A percentile compares a stretch with the other conserved stretches of the same genome.
phyloP scores from a whole-genome alignment of 805 yeast genomes.

The Ogataea nonfermentans region DNA sequence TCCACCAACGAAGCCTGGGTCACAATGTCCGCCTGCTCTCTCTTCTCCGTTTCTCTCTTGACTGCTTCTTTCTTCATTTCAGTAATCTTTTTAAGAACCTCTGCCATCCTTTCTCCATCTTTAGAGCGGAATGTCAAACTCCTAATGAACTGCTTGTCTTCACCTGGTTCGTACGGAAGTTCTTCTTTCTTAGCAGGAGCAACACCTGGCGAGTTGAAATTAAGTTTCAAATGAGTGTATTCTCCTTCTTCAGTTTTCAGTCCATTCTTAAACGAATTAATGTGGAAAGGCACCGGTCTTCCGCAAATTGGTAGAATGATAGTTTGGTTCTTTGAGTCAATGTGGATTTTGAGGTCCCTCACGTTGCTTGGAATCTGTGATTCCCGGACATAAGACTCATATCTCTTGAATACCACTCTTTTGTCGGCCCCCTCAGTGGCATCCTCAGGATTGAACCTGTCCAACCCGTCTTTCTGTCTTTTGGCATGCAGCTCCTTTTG shows the following conservation, averaged over 20 bases:
- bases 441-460: conserved; percentile 77
- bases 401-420: conserved; percentile 79
- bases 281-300: conserved; percentile 97
- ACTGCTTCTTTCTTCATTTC: conserved; percentile 91
- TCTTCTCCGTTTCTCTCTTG: conserved; percentile 86
- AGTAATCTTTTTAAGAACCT: conserved; percentile 82
- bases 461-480: conserved; percentile 82
- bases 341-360: conserved; percentile 79
- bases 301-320: conserved; percentile 90
- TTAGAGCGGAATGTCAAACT: conserved; percentile 84
- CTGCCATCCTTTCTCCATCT: conserved; percentile 88
- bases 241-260: conserved; percentile 96
- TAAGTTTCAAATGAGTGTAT: conserved; percentile 82
- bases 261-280: conserved; percentile 90
- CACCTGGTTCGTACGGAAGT: conserved; percentile 85
- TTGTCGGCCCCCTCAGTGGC: conserved; percentile 60
- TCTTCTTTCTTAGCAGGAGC: conserved; percentile 68
- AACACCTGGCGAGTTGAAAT: conserved; percentile 87
- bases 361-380: conserved; percentile 85
- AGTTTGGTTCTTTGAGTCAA: conserved; percentile 85
- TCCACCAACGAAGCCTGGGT: conserved; percentile 87
- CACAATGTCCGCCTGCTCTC: conserved; percentile 90
- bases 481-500: conserved; percentile 82
- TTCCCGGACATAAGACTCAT: conserved; percentile 92
- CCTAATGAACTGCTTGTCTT: conserved; percentile 82